Base-by-base conservation (phyloP, 495 filamentous ascomycete species). In the Podospora comata region DNA sequence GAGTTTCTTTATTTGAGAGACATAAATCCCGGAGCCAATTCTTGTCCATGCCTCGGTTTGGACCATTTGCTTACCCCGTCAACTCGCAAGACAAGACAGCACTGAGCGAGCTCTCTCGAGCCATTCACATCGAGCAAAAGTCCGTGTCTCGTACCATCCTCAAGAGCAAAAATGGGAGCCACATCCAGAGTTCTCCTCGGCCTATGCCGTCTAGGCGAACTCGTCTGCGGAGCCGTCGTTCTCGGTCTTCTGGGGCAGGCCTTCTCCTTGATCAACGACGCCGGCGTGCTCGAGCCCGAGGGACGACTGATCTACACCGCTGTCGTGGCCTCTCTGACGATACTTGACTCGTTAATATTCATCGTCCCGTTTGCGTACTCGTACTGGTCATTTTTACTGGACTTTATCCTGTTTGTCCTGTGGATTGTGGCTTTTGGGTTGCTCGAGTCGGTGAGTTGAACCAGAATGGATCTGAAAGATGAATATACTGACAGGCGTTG, bases 371-470 rank as follows among this genome's bases (percentile, higher is more conserved):
- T 70, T 55, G 70, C 65, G 5, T 72, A 68, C 39, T 30, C 67
- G 7, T 69, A 72, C 19, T 74, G 68, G 68, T 30, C 66, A 3
- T 74, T 70, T 18, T 70, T 66, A 1, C 2, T 74, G 7, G 72
- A 74, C 32, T 64, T 68, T 5, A 55, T 74, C 34, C 30, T 74
- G 11, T 69, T 72, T 53, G 66, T 60, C 0, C 68, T 70, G 2
- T 74, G 72, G 68, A 53, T 74, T 53, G 64, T 53, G 11, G 70
- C 53, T 3, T 74, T 72, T 66, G 68, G 66, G 56, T 13, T 68
- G 57, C 20, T 68, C 18, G 68, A 70, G 64, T 70, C 70, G 7
- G 72, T 69, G 6, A 69, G 72, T 70, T 9, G 23, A 19, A 20
- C 18, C 13, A 26, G 18, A 58, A 23, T 26, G 19, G 26, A 18